Evolutionary conservation across 139 green algal species (phyloP).

Genomic region (Chlamydomonas sp.): DNA sequence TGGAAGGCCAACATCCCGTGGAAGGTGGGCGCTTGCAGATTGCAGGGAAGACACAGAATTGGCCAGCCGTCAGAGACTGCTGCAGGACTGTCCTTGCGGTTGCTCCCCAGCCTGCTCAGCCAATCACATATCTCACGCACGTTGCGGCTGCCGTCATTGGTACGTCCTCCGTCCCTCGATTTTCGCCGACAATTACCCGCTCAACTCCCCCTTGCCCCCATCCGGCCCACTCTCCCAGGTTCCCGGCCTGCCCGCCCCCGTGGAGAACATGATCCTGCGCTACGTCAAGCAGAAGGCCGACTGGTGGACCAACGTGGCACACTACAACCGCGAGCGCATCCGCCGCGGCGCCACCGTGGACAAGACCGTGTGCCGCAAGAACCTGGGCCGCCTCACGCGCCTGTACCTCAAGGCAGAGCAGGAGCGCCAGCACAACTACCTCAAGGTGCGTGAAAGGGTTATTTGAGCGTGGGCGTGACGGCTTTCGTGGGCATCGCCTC

Average conservation of each 20-base stretch:
- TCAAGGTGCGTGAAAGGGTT: constrained; percentile 73
- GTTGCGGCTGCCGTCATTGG: too few species aligned
- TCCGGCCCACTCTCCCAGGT: constrained; percentile 18
- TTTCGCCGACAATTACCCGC: too few species aligned
- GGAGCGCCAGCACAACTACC: constrained; percentile 99
- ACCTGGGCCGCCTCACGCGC: constrained; percentile 98
- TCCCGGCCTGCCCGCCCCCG: constrained; percentile 95
- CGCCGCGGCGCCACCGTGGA: constrained; percentile 97
- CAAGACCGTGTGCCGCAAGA: constrained; percentile 99
- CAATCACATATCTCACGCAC: too few species aligned
- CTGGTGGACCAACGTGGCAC: constrained; percentile 99
- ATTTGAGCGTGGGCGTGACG: too few species aligned
- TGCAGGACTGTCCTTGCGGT: too few species aligned
- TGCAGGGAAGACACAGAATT: too few species aligned
- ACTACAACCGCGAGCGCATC: constrained; percentile 99
- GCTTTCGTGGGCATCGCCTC: too few species aligned
- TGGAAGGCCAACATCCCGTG: constrained; percentile 98
- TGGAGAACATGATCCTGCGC: constrained; percentile 99
- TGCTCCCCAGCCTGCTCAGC: too few species aligned
- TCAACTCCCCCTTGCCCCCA: too few species aligned
- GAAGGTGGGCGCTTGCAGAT: constrained; percentile 70
- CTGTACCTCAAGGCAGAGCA: constrained; percentile 96
- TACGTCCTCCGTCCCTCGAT: too few species aligned
- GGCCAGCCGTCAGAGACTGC: too few species aligned
- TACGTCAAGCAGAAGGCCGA: constrained; percentile 99